Percentiles rank a stretch among this genome's conserved stretches.
Evolutionary conservation across 2,329 filamentous ascomycete genomes (phyloP).

Genomic region (Hymenoscyphus fructigenus): DNA sequence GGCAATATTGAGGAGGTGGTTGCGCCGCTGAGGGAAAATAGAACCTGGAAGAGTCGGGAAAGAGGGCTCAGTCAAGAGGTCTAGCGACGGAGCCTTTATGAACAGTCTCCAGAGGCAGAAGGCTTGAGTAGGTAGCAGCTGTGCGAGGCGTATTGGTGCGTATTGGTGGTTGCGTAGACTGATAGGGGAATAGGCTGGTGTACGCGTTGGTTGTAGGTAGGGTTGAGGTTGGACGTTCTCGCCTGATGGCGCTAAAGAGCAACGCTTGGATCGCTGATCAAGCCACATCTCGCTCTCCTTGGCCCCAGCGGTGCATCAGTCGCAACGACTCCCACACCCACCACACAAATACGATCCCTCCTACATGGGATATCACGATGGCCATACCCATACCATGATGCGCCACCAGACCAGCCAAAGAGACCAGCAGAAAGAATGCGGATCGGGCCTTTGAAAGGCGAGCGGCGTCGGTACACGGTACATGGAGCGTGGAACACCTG

Average conservation of each 20-base stretch:
- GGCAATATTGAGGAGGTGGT: neutral
- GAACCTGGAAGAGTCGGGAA: neutral
- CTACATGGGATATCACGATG: slow-evolving; percentile 1
- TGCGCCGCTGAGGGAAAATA: neutral
- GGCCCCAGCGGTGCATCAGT: neutral
- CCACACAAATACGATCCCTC: neutral
- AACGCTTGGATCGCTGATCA: slow-evolving; percentile 3
- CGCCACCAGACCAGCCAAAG: slow-evolving; percentile 1
- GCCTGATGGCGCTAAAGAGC: neutral
- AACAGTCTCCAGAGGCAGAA: neutral
- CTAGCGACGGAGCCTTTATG: neutral
- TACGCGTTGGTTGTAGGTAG: neutral
- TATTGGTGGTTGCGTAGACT: neutral
- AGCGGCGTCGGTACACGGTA: neutral
- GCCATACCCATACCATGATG: too few species aligned
- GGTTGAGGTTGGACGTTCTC: neutral
- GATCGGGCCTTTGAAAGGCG: slow-evolving; percentile 13
- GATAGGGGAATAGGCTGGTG: neutral
- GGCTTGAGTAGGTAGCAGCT: neutral
- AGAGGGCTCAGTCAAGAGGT: neutral
- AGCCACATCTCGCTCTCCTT: neutral
- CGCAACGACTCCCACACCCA: neutral
- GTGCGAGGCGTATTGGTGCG: neutral
- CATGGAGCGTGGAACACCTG: neutral
- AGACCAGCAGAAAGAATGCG: slow-evolving; percentile 1